Percentiles rank a stretch among this genome's conserved stretches.
Evolutionary conservation across 192 early-diverging fungal genomes (phyloP).

Genomic region (Allomyces arbusculus): DNA sequence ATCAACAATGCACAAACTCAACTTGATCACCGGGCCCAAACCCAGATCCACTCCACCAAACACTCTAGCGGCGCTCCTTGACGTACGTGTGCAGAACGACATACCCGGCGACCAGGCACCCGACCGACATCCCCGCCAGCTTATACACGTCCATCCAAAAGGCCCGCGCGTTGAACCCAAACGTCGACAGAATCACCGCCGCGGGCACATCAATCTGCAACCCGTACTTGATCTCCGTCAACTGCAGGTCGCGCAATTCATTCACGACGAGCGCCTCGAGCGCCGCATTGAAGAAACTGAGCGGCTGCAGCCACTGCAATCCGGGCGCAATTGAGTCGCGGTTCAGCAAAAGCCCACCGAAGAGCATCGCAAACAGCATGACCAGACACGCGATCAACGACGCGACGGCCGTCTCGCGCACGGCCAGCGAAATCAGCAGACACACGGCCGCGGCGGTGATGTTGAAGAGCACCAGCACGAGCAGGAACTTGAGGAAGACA

Average conservation of each 20-base stretch:
- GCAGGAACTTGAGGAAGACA: conserved; percentile 48
- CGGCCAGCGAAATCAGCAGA: conserved; percentile 50
- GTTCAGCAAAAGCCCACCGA: conserved; percentile 76
- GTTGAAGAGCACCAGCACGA: conserved; percentile 66
- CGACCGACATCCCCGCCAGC: conserved; percentile 30
- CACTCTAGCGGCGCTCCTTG: conserved; percentile 50
- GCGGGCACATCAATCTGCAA: conserved; percentile 71
- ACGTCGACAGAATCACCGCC: conserved; percentile 62
- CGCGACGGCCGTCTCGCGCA: conserved; percentile 49
- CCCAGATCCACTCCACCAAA: neutral
- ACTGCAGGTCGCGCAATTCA: conserved; percentile 58
- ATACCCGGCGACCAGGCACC: conserved; percentile 47
- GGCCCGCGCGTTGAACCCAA: conserved; percentile 62
- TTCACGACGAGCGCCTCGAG: conserved; percentile 79
- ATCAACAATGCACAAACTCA: too few species aligned
- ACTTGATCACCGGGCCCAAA: too few species aligned
- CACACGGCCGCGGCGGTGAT: conserved; percentile 52
- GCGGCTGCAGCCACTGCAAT: conserved; percentile 38
- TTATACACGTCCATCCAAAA: conserved; percentile 62
- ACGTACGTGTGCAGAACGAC: conserved; percentile 59
- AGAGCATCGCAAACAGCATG: conserved; percentile 76
- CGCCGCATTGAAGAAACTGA: conserved; percentile 78
- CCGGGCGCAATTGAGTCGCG: conserved; percentile 54
- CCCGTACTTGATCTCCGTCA: conserved; percentile 60
- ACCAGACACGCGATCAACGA: conserved; percentile 57